Evolutionary conservation across 106 monocot species (phyloP).

Genomic region (Dendrobium catenatum): DNA sequence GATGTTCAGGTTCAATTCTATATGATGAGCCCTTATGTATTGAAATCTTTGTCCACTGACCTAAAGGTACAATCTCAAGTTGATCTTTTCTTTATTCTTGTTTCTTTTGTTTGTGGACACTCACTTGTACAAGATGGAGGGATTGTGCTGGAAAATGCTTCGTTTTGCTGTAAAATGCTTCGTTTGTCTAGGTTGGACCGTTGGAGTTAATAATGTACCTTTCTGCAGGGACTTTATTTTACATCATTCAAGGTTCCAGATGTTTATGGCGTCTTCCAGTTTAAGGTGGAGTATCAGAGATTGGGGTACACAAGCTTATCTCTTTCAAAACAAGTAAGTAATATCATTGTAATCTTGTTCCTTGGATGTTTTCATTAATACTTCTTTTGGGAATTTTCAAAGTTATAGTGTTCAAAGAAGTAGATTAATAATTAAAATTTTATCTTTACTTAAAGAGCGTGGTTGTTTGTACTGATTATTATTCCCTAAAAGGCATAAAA

Average conservation of each 20-base stretch:
- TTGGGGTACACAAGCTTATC: constrained; percentile 86
- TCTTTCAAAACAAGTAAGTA: constrained; percentile 78
- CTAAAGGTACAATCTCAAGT: constrained; percentile 39
- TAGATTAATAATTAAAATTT: not conserved
- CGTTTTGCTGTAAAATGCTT: not conserved
- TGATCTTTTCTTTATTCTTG: not conserved
- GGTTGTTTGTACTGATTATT: no score
- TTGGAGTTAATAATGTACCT: not conserved
- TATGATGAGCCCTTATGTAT: constrained; percentile 98
- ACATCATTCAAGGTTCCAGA: constrained; percentile 96
- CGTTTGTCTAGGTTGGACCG: not conserved
- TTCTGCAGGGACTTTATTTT: constrained; percentile 65
- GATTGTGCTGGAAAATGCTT: not conserved
- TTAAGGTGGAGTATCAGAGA: constrained; percentile 90
- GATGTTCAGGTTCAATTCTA: constrained; percentile 98
- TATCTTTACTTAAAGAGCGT: not conserved
- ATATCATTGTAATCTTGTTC: not conserved
- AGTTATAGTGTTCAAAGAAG: no score
- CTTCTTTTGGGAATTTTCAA: not conserved
- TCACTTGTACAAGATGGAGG: not conserved
- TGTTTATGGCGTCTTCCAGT: constrained; percentile 99
- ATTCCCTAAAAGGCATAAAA: no score
- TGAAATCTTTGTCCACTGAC: constrained; percentile 74
- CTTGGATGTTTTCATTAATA: not conserved
- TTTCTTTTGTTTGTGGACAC: no score